Percentiles rank a stretch among this genome's conserved stretches.
Conservation (phyloP, 2,329 filamentous ascomycete species). For the Epichloe sibirici region DNA sequence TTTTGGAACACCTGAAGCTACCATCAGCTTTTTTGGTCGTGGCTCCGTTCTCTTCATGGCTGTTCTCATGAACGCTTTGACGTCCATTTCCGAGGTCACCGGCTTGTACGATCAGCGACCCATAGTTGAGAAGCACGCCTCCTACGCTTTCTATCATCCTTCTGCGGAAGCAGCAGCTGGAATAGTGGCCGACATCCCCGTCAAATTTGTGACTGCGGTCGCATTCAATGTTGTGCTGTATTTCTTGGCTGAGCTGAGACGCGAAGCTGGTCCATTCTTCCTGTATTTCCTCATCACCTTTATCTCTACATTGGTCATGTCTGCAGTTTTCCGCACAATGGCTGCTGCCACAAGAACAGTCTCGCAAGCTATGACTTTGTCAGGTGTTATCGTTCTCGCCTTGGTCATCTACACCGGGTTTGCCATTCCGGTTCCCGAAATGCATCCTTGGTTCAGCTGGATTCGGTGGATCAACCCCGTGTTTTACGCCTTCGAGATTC, state of each 20-base stretch:
- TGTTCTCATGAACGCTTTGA: constrained; percentile 45
- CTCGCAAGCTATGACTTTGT: constrained; percentile 41
- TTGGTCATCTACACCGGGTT: constrained; percentile 52
- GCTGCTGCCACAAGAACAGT: constrained; percentile 57
- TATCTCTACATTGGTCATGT: constrained; percentile 58
- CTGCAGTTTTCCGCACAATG: constrained; percentile 63
- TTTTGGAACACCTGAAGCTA: constrained; percentile 36
- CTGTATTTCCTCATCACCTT: constrained; percentile 63
- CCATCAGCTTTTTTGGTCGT: constrained; percentile 39
- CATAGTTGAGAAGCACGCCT: constrained; percentile 37
- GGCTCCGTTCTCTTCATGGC: constrained; percentile 49
- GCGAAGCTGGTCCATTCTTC: constrained; percentile 59
- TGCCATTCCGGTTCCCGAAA: constrained; percentile 37
- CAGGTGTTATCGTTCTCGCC: constrained; percentile 43
- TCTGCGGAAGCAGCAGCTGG: constrained; percentile 41
- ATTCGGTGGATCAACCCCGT: constrained; percentile 65
- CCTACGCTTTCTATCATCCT: constrained; percentile 39
- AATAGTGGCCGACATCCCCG: constrained; percentile 41
- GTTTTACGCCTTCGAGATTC: constrained; percentile 59
- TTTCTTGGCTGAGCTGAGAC: constrained; percentile 40
- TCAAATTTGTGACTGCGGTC: constrained; percentile 39
- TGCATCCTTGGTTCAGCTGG: constrained; percentile 65
- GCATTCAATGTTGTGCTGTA: constrained; percentile 46
- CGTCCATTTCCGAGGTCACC: constrained; percentile 42
- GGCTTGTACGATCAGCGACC: constrained; percentile 31